phyloP scores from a whole-genome alignment of 495 filamentous ascomycete species.

The Friedmanniomyces endolithicus region DNA sequence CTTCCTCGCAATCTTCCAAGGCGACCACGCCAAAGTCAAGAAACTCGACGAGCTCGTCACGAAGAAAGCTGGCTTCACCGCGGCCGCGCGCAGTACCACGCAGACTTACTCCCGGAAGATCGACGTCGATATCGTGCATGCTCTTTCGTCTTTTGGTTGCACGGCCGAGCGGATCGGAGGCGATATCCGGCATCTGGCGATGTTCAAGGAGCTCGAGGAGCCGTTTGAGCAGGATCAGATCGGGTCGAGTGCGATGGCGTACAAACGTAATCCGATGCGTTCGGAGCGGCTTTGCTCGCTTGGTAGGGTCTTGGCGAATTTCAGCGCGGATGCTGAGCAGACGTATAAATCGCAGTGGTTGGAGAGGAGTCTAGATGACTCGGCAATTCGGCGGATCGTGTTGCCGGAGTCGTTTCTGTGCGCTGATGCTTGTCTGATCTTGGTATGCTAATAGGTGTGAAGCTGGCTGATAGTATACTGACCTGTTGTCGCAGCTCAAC shows the following conservation, averaged over 20 bases:
- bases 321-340: slow-evolving; percentile 55
- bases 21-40: slow-evolving; percentile 67
- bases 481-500: slow-evolving; percentile 41
- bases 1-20: slow-evolving; percentile 71
- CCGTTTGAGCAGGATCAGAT: slow-evolving; percentile 78
- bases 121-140: slow-evolving; percentile 68
- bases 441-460: slow-evolving; percentile 18
- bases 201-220: slow-evolving; percentile 77
- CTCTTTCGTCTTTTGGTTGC: slow-evolving; percentile 67
- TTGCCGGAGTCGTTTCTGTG: slow-evolving; percentile 72
- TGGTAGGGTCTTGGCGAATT: slow-evolving; percentile 53
- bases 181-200: slow-evolving; percentile 71
- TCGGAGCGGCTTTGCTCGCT: slow-evolving; percentile 73
- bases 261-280: slow-evolving; percentile 87
- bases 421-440: slow-evolving; percentile 70
- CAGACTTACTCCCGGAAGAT: slow-evolving; percentile 81
- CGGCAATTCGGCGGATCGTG: slow-evolving; percentile 54
- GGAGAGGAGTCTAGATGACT: slow-evolving; percentile 50
- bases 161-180: slow-evolving; percentile 62
- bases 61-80: slow-evolving; percentile 71
- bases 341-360: slow-evolving; percentile 82
- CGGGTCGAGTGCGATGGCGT: slow-evolving; percentile 53
- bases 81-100: slow-evolving; percentile 58
- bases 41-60: slow-evolving; percentile 60
- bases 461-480: background rate